Evolutionary conservation across 495 filamentous ascomycete species (phyloP).

Genomic region (Aspergillus carlsbadensis): DNA sequence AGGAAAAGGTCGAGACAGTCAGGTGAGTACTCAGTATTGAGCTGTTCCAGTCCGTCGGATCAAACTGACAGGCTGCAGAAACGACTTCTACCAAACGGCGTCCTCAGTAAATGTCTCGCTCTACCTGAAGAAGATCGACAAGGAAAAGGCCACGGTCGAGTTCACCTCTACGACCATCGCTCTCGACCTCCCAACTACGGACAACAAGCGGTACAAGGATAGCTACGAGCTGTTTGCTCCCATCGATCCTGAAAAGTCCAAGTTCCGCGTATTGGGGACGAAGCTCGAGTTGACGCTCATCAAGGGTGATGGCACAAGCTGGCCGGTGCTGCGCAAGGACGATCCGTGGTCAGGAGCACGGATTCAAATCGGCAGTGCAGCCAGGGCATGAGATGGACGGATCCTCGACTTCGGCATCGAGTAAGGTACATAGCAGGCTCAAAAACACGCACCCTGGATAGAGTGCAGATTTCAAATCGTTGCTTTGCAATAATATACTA

Average conservation of each 20-base stretch:
- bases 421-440: not conserved
- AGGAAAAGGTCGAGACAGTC: slow-evolving; percentile 63
- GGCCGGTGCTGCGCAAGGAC: slow-evolving; percentile 87
- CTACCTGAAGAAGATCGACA: slow-evolving; percentile 96
- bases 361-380: slow-evolving; percentile 78
- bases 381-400: slow-evolving; percentile 51
- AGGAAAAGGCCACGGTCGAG: slow-evolving; percentile 65
- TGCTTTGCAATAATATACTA: not conserved
- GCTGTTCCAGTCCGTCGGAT: not conserved
- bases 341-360: slow-evolving; percentile 76
- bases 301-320: slow-evolving; percentile 80
- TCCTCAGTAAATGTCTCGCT: slow-evolving; percentile 83
- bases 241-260: slow-evolving; percentile 71
- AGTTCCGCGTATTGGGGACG: slow-evolving; percentile 86
- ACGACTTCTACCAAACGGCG: slow-evolving; percentile 94
- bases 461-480: not conserved
- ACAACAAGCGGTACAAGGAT: slow-evolving; percentile 78
- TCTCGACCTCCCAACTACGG: slow-evolving; percentile 80
- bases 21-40: slow-evolving; percentile 50
- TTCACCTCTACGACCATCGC: slow-evolving; percentile 60
- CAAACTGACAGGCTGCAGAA: slow-evolving; percentile 41
- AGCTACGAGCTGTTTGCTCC: slow-evolving; percentile 72
- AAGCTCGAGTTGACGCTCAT: slow-evolving; percentile 85
- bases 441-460: not conserved
- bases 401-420: slow-evolving; percentile 11